Evolutionary conservation across 495 filamentous ascomycete genomes (phyloP), one percentile per base, ranked within the genome.

Genomic region (Neurospora sp.): DNA sequence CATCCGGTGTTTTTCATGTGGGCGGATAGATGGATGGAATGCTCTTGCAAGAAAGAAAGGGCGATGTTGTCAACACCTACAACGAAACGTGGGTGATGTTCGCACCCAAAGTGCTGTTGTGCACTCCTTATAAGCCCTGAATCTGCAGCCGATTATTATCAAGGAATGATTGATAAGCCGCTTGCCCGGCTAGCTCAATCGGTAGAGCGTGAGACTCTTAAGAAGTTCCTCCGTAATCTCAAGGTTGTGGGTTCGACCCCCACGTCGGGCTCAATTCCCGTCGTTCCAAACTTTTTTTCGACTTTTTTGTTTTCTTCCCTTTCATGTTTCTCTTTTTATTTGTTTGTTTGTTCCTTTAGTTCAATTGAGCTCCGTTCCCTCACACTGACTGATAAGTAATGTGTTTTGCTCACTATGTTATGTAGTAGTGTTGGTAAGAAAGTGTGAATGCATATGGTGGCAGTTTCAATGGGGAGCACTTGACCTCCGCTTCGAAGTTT

Each of bases 171-270:
- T 61, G 53, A 61, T 61, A 4, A 61, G 53, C 53, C 53, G 53
- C 53, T 61, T 61, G 69, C 69, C 69, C 69, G 76, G 87, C 86
- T 90, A 89, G 88, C 88, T 90, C 88, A 90, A 89, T 90, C 88
- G 88, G 88, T 88, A 89, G 88, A 89, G 88, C 88, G 88, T 89
- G 85, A 88, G 88, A 90, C 88, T 90, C 88, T 90, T 90, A 89
- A 89, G 22, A 12, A 61, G 53, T 16, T 27, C 45, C 27, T 61
- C 53, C 53, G 53, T 61, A 61, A 61, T 61, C 53, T 61, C 53
- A 61, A 61, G 53, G 53, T 61, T 61, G 53, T 61, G 53, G 53
- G 53, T 61, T 61, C 53, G 44, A 48, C 44, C 44, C 44, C 44
- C 44, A 53, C 45, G 45, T 53, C 45, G 45, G 45, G 45, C 45